phyloP scores from a whole-genome alignment of 2,329 filamentous ascomycete genomes.

The Fusarium sororula region DNA sequence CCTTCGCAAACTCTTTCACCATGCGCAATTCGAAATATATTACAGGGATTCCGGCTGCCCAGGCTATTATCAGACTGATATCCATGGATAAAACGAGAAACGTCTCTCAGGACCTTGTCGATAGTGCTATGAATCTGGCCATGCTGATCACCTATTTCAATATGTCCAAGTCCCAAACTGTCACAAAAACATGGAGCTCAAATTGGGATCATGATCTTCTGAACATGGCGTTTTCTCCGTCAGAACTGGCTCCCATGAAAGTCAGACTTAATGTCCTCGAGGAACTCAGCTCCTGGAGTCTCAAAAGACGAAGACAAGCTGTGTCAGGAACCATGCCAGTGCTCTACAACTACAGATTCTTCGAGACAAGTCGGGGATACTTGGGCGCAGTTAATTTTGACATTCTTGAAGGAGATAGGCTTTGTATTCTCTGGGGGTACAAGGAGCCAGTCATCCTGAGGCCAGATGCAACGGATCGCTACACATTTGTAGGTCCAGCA shows the following conservation, averaged over 20 bases:
- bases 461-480: background rate
- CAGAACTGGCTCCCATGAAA: background rate
- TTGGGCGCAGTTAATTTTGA: background rate
- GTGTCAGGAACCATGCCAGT: background rate
- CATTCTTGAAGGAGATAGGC: background rate
- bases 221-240: background rate
- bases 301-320: background rate
- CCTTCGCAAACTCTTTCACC: conserved; percentile 6
- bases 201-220: background rate
- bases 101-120: background rate
- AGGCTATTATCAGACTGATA: background rate
- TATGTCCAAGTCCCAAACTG: background rate
- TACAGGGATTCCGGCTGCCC: background rate
- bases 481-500: background rate
- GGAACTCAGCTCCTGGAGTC: conserved; percentile 1
- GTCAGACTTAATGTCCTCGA: background rate
- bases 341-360: background rate
- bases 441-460: background rate
- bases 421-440: background rate
- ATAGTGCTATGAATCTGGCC: background rate
- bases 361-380: background rate
- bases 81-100: background rate
- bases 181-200: background rate
- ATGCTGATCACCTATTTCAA: conserved; percentile 5
- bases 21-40: background rate